phyloP scores from a whole-genome alignment of 164 flowering plant genomes.

The Macadamia integrifolia region DNA sequence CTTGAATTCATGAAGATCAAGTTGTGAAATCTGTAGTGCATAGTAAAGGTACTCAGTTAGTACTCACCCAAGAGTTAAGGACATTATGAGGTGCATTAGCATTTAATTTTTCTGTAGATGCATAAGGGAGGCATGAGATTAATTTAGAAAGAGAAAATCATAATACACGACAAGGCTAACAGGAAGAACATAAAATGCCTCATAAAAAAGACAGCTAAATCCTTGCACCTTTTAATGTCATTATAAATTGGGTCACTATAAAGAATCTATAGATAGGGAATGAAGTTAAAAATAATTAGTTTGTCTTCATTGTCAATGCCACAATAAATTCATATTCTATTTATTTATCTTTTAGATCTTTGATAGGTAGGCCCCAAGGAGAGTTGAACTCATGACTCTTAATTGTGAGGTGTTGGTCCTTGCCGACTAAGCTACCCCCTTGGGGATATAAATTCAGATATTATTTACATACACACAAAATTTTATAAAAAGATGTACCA shows the following conservation, averaged over 20 bases:
- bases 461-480: no score
- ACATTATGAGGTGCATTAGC: background rate
- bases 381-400: background rate
- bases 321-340: no score
- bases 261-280: background rate
- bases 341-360: no score
- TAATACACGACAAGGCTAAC: background rate
- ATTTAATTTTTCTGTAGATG: background rate
- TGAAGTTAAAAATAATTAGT: no score
- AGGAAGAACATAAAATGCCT: background rate
- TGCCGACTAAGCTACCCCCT: no score
- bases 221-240: background rate
- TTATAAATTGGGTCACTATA: background rate
- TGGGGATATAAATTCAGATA: no score
- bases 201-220: background rate
- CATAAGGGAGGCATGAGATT: background rate
- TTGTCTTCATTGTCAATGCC: no score
- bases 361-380: background rate
- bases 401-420: no score
- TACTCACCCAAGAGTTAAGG: background rate
- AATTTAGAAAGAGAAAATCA: background rate
- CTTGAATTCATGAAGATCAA: slow-evolving; percentile 77
- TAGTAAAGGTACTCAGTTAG: background rate
- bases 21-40: slow-evolving; percentile 43
- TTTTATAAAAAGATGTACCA: no score